A percentile compares a stretch with the other conserved stretches of the same genome.
phyloP scores from a whole-genome alignment of 768 basidiomycete species.

The Serendipita indica region DNA sequence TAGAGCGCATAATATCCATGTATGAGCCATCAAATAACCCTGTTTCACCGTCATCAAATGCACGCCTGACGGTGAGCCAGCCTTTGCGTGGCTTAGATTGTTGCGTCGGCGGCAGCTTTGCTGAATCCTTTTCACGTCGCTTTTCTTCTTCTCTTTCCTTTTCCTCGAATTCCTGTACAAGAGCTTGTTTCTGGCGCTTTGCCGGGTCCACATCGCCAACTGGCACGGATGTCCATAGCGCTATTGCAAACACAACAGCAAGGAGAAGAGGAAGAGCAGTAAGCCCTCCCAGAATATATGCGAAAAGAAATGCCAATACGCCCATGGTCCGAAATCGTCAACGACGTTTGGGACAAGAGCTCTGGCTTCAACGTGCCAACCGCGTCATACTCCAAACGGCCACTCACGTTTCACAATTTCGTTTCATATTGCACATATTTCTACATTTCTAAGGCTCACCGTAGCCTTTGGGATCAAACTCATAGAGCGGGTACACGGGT shows the following conservation, averaged over 20 bases:
- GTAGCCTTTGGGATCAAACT: slow-evolving; percentile 25
- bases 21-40: slow-evolving; percentile 45
- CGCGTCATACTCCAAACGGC: background rate
- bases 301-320: slow-evolving; percentile 45
- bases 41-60: slow-evolving; percentile 47
- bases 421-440: too few species aligned
- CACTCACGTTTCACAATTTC: too few species aligned
- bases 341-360: background rate
- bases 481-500: slow-evolving; percentile 49
- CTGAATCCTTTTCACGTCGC: slow-evolving; percentile 21
- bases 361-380: background rate
- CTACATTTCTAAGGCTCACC: background rate
- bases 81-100: slow-evolving; percentile 52
- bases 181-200: slow-evolving; percentile 25
- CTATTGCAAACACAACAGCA: slow-evolving; percentile 35
- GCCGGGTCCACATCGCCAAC: slow-evolving; percentile 38
- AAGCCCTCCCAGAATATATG: slow-evolving; percentile 78
- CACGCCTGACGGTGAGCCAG: slow-evolving; percentile 72
- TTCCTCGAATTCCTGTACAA: slow-evolving; percentile 19
- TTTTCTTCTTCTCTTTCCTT: slow-evolving; percentile 16
- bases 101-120: slow-evolving; percentile 21
- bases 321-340: slow-evolving; percentile 8
- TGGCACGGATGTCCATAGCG: slow-evolving; percentile 77
- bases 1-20: slow-evolving; percentile 63
- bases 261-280: slow-evolving; percentile 71